Evolutionary conservation across 23 red algal species (phyloP).

Genomic region (Gracilaria domingensis): DNA sequence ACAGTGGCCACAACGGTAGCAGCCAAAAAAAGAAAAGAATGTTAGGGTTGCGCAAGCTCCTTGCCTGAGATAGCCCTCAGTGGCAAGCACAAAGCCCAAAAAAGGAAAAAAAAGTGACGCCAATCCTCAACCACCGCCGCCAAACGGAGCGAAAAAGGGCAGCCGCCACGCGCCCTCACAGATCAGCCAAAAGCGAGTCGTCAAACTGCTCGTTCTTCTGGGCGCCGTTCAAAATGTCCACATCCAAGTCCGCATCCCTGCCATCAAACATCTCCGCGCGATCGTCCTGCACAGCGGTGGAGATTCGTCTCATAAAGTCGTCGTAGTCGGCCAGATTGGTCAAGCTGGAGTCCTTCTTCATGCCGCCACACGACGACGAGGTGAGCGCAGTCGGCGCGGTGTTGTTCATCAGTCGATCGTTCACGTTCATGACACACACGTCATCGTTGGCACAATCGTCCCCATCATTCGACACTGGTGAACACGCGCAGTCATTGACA

Average conservation of each 20-base stretch:
- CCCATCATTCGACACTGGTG: slow-evolving; percentile 30
- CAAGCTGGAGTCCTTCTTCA: slow-evolving; percentile 69
- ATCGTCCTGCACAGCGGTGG: slow-evolving; percentile 32
- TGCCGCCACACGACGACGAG: not conserved
- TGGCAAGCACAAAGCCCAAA: not conserved
- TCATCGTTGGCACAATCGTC: slow-evolving; percentile 32
- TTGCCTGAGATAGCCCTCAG: no score
- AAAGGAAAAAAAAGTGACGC: not conserved
- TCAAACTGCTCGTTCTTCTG: slow-evolving; percentile 63
- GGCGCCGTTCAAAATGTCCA: slow-evolving; percentile 45
- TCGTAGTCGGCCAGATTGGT: slow-evolving; percentile 71
- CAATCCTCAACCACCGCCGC: not conserved
- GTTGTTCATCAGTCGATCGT: slow-evolving; percentile 23
- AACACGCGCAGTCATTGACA: slow-evolving; percentile 25
- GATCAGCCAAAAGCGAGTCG: slow-evolving; percentile 55
- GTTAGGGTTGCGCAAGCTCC: slow-evolving; percentile 4
- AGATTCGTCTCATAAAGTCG: slow-evolving; percentile 72
- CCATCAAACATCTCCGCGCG: not conserved
- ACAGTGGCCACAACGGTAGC: not conserved
- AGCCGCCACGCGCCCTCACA: not conserved
- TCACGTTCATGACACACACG: not conserved
- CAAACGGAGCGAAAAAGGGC: not conserved
- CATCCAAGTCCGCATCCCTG: slow-evolving; percentile 22
- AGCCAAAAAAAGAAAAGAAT: slow-evolving; percentile 24
- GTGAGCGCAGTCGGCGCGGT: not conserved